Evolutionary conservation across 805 yeast genomes (phyloP).

Genomic region (Saturnispora diversa): DNA sequence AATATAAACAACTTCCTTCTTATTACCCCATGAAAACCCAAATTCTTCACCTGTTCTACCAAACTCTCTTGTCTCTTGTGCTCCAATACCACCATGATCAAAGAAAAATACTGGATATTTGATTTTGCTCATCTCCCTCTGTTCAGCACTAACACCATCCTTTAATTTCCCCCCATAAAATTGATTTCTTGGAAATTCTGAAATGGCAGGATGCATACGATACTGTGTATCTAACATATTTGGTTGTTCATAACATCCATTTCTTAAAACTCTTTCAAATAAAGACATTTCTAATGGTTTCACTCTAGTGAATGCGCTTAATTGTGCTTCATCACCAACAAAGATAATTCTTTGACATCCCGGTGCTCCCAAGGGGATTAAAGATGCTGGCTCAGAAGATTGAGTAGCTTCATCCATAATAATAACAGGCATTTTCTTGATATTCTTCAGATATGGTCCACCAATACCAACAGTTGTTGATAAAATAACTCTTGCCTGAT

Average conservation of each 20-base stretch:
- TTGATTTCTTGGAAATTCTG: slow-evolving; percentile 71
- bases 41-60: slow-evolving; percentile 32
- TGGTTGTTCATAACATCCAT: slow-evolving; percentile 53
- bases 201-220: slow-evolving; percentile 94
- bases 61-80: slow-evolving; percentile 41
- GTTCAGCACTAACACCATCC: slow-evolving; percentile 57
- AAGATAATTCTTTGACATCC: slow-evolving; percentile 61
- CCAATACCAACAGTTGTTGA: slow-evolving; percentile 71
- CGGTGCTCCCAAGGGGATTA: slow-evolving; percentile 62
- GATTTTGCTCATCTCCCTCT: slow-evolving; percentile 40
- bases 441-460: slow-evolving; percentile 50
- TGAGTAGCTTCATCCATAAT: slow-evolving; percentile 78
- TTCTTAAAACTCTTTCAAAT: slow-evolving; percentile 57
- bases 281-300: slow-evolving; percentile 59
- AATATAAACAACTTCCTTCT: slow-evolving; percentile 43
- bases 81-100: slow-evolving; percentile 42
- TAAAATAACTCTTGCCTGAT: slow-evolving; percentile 62
- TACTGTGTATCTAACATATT: slow-evolving; percentile 76
- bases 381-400: slow-evolving; percentile 62
- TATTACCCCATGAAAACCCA: slow-evolving; percentile 54
- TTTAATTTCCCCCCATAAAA: slow-evolving; percentile 65
- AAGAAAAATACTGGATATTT: slow-evolving; percentile 52
- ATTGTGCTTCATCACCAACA: slow-evolving; percentile 73
- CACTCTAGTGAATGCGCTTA: slow-evolving; percentile 62
- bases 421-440: slow-evolving; percentile 47